Evolutionary conservation across 495 filamentous ascomycete species (phyloP).

Genomic region (Penicillium roqueforti): DNA sequence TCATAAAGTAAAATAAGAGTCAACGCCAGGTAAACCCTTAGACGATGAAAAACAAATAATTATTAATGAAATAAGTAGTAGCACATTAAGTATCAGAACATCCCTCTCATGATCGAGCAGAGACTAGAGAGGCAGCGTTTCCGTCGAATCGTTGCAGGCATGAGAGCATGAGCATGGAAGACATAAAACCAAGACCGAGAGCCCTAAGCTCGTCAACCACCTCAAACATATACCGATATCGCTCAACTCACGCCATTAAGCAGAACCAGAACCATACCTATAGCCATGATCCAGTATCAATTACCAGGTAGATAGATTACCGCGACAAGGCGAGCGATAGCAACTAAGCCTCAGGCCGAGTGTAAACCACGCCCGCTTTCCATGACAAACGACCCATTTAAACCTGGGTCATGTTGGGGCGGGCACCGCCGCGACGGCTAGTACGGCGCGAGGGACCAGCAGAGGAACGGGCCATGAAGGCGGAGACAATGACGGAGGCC

Average conservation of each 20-base stretch:
- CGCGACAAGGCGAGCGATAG: neutral
- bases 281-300: neutral
- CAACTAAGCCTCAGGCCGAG: neutral
- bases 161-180: constrained; percentile 1
- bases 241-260: neutral
- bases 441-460: constrained; percentile 41
- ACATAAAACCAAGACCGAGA: neutral
- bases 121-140: neutral
- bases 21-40: constrained; percentile 9
- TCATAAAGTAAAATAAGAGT: constrained; percentile 1
- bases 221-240: neutral
- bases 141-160: constrained; percentile 1
- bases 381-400: constrained; percentile 31
- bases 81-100: constrained; percentile 7
- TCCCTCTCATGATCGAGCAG: neutral
- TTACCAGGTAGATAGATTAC: constrained; percentile 1
- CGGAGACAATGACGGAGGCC: constrained; percentile 49
- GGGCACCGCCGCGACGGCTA: constrained; percentile 43
- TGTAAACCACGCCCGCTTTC: neutral
- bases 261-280: neutral
- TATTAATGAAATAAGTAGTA: constrained; percentile 24
- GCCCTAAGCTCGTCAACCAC: neutral
- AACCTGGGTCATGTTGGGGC: constrained; percentile 61
- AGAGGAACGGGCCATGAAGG: constrained; percentile 38
- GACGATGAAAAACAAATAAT: constrained; percentile 13